These are phyloP conservation scores for Candida sojae DNA, from an alignment of 1,139 yeast species.

Conservation along the genomic window DNA sequence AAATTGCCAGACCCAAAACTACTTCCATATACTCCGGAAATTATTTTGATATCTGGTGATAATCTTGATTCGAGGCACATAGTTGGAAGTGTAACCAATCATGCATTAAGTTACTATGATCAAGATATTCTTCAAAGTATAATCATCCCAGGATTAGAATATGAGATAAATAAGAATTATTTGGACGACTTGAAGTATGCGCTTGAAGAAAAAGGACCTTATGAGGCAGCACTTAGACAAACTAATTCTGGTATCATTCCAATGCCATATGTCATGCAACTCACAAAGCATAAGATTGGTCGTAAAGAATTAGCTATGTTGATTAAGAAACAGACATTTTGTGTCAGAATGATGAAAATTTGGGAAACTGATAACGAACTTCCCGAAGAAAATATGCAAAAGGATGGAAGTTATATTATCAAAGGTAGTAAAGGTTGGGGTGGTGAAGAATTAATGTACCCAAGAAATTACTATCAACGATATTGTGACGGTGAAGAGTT, in stretches of 20 bases:
- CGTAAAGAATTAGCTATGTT: slow-evolving; percentile 33
- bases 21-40: slow-evolving; percentile 31
- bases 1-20: slow-evolving; percentile 36
- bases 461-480: slow-evolving; percentile 29
- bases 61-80: slow-evolving; percentile 7
- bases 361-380: slow-evolving; percentile 25
- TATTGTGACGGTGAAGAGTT: slow-evolving; percentile 31
- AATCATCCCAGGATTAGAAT: slow-evolving; percentile 38
- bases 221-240: slow-evolving; percentile 28
- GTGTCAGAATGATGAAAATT: slow-evolving; percentile 22
- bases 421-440: slow-evolving; percentile 33
- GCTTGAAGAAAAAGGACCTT: slow-evolving; percentile 41
- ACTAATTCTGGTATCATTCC: slow-evolving; percentile 35
- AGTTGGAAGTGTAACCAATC: slow-evolving; percentile 3
- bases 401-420: slow-evolving; percentile 31
- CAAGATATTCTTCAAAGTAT: slow-evolving; percentile 33
- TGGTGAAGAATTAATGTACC: slow-evolving; percentile 26
- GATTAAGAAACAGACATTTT: slow-evolving; percentile 31
- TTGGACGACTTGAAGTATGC: slow-evolving; percentile 20
- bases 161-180: slow-evolving; percentile 33
- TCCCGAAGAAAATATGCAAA: slow-evolving; percentile 10
- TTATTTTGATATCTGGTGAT: slow-evolving; percentile 7
- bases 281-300: slow-evolving; percentile 20
- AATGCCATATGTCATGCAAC: slow-evolving; percentile 32
- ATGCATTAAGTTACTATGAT: slow-evolving; percentile 27